These are phyloP conservation scores for Iris pallida DNA, from an alignment of 116 monocot genomes.

Conservation along the genomic window DNA sequence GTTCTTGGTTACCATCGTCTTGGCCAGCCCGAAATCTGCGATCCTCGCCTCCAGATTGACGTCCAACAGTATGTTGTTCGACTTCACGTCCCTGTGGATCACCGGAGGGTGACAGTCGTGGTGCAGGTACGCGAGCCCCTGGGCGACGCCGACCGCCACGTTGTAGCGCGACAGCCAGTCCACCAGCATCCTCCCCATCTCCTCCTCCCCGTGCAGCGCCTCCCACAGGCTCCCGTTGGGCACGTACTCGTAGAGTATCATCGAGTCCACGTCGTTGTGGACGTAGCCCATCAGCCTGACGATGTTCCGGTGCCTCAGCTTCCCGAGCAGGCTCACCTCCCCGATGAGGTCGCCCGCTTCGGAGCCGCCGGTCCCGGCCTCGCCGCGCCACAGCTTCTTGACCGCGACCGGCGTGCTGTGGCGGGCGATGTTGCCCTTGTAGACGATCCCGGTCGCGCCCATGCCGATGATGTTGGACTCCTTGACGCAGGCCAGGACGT, in stretches of 20 bases:
- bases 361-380: neutral
- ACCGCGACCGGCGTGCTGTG: slow-evolving; percentile 59
- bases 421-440: slow-evolving; percentile 70
- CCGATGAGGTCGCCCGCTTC: slow-evolving; percentile 31
- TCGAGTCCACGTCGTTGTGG: slow-evolving; percentile 61
- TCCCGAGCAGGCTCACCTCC: slow-evolving; percentile 64
- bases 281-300: slow-evolving; percentile 75
- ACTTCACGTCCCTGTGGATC: slow-evolving; percentile 86
- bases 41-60: slow-evolving; percentile 63
- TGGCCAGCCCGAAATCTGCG: slow-evolving; percentile 84
- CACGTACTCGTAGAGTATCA: slow-evolving; percentile 79
- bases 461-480: slow-evolving; percentile 80
- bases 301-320: slow-evolving; percentile 80
- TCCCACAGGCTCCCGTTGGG: slow-evolving; percentile 77
- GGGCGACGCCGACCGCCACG: slow-evolving; percentile 69
- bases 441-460: slow-evolving; percentile 82
- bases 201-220: slow-evolving; percentile 46
- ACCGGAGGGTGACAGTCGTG: slow-evolving; percentile 84
- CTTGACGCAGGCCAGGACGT: slow-evolving; percentile 72
- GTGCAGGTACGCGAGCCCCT: slow-evolving; percentile 82
- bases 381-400: slow-evolving; percentile 70
- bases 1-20: slow-evolving; percentile 46
- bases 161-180: slow-evolving; percentile 90
- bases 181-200: slow-evolving; percentile 30
- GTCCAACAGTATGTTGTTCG: slow-evolving; percentile 78